phyloP scores from a whole-genome alignment of 1,284 basidiomycete genomes.

The Rhodotorula sp. region DNA sequence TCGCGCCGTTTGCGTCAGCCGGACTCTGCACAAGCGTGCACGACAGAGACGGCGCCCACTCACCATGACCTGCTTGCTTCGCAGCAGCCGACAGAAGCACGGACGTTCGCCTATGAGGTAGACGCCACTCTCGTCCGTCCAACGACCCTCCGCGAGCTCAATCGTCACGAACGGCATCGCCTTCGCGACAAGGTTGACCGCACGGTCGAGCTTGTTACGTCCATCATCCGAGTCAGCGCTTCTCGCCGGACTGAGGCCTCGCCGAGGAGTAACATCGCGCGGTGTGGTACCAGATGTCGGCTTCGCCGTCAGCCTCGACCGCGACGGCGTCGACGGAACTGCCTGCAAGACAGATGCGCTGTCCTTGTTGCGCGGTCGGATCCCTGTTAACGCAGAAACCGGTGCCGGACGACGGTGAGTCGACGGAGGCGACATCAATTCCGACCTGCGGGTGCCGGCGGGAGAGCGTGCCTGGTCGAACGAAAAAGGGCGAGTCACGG shows the following conservation, averaged over 20 bases:
- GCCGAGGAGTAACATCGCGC: background rate
- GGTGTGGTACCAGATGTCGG: too few relatives aligned
- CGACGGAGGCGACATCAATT: too few relatives aligned
- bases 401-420: too few relatives aligned
- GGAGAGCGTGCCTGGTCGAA: conserved; percentile 3
- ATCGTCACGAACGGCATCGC: conserved; percentile 74
- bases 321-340: too few relatives aligned
- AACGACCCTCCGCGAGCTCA: conserved; percentile 73
- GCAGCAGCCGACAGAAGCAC: conserved; percentile 84
- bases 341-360: too few relatives aligned
- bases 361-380: too few relatives aligned
- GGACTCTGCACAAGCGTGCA: background rate
- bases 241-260: background rate
- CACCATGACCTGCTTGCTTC: conserved; percentile 93
- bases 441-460: too few relatives aligned
- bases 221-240: background rate
- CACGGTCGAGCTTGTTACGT: conserved; percentile 77
- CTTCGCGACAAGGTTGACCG: conserved; percentile 86
- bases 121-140: conserved; percentile 86
- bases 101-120: conserved; percentile 90
- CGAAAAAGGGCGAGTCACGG: conserved; percentile 18
- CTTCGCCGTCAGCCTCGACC: too few relatives aligned
- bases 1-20: too few relatives aligned
- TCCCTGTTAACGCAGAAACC: too few relatives aligned
- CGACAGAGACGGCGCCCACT: conserved; percentile 32